Evolutionary conservation across 345 rosid species (phyloP), one percentile per base, ranked within the genome.

Genomic region (Aquilaria malaccensis): DNA sequence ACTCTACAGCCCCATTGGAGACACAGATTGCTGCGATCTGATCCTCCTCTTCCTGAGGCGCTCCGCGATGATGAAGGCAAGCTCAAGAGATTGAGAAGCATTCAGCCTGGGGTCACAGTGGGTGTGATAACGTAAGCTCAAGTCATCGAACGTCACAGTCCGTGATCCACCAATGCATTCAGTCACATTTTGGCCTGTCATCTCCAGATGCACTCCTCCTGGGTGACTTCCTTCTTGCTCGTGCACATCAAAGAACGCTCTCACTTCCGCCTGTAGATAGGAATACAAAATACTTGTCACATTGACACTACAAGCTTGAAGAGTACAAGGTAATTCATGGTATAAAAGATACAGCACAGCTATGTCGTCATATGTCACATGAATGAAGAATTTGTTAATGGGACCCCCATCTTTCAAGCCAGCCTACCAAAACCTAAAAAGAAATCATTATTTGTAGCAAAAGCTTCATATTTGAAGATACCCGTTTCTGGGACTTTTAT

Each of bases 181-280:
- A 0, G 91, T 85, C 75, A 83, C 91, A 51, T 86, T 83, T 67
- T 83, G 89, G 45, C 92, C 89, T 0, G 89, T 83, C 89, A 83
- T 86, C 76, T 83, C 92, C 12, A 85, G 62, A 60, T 79, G 88
- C 60, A 79, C 73, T 7, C 88, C 88, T 75, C 88, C 91, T 0
- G 88, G 91, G 66, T 77, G 86, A 72, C 92, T 86, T 10, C 87
- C 92, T 74, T 81, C 85, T 83, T 81, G 87, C 67, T 85, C 88
- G 49, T 81, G 88, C 72, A 85, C 91, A 58, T 83, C 86, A 45
- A 81, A 85, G 77, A 85, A 81, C 13, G 92, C 89, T 71, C 79
- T 81, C 67, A 83, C 79, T 70, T 85, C 86, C 43, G 83, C 86
- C 92, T 83, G 74, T 10, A 30, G 22, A 67, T 65, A 32, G 32